phyloP scores from a whole-genome alignment of 352 stramenopile species.

The Globisporangium abappressorium region DNA sequence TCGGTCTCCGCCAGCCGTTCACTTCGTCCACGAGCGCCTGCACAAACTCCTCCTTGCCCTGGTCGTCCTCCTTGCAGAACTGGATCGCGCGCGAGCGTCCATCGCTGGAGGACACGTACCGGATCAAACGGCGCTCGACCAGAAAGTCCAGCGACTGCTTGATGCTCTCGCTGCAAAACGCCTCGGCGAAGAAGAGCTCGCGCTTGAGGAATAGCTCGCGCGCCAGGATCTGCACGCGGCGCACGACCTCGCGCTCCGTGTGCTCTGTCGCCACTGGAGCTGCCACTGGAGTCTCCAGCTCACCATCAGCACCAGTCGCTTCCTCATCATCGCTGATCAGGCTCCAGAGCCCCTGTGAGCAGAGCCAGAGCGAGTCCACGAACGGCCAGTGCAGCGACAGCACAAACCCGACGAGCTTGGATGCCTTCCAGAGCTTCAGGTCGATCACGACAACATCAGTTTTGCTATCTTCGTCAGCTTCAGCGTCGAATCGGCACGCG shows the following conservation, averaged over 20 bases:
- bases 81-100: slow-evolving; percentile 28
- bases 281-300: not conserved
- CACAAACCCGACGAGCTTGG: slow-evolving; percentile 52
- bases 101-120: slow-evolving; percentile 28
- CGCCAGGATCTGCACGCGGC: slow-evolving; percentile 48
- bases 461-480: not conserved
- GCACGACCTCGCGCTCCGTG: slow-evolving; percentile 50
- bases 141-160: slow-evolving; percentile 74
- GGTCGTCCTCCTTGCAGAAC: slow-evolving; percentile 14
- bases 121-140: slow-evolving; percentile 39
- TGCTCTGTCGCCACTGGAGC: slow-evolving; percentile 11
- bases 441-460: slow-evolving; percentile 24
- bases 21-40: slow-evolving; percentile 38
- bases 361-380: slow-evolving; percentile 72
- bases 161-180: slow-evolving; percentile 73
- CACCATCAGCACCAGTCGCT: not conserved
- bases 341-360: slow-evolving; percentile 42
- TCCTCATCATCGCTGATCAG: slow-evolving; percentile 19
- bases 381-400: slow-evolving; percentile 75
- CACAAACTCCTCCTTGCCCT: slow-evolving; percentile 16
- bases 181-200: slow-evolving; percentile 53
- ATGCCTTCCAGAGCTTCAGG: slow-evolving; percentile 31
- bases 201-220: slow-evolving; percentile 45
- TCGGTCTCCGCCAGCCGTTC: slow-evolving; percentile 42
- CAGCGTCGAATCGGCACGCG: slow-evolving; percentile 2